Base-by-base conservation (phyloP, 495 filamentous ascomycete species). In the Lophiostoma macrostomum region DNA sequence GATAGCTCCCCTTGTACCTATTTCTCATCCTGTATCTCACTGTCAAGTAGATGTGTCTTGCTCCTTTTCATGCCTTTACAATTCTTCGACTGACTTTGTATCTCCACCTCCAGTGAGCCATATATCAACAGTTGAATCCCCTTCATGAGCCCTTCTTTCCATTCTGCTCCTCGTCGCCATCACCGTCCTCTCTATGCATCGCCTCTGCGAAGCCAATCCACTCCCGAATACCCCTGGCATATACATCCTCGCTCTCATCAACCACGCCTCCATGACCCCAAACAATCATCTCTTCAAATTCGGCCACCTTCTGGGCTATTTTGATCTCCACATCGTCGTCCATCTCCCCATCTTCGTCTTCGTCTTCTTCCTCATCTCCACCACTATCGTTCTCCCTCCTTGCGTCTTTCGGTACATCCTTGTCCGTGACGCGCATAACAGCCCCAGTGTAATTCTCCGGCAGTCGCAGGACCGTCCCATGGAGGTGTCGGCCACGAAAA, bases 401-500 rank as follows among this genome's bases (percentile, higher is more conserved):
- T 27, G 25, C 36, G 38, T 24, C 37, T 29, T 39, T 31, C 28
- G 57, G 54, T 0, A 54, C 34, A 12, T 39, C 25, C 20, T 60
- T 60, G 19, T 65, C 62, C 18, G 61, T 64, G 16, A 58, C 44
- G 8, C 51, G 45, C 11, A 66, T 16, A 13, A 62, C 43, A 8
- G 55, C 58, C 41, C 64, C 64, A 14, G 49, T 47, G 67, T 96
- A 96, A 0, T 85, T 85, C 32, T 82, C 70, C 0, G 91, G 91
- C 4, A 96, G 63, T 10, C 76, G 73, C 23, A 91, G 71, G 14
- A 73, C 66, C 49, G 79, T 83, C 22, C 88, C 89, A 35, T 78
- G 75, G 14, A 97, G 74, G 61, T 85, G 93, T 32, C 91, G 81
- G 27, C 91, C 91, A 24, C 91, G 85, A 56, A 96, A 87, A 64